Evolutionary conservation across 2,329 filamentous ascomycete species (phyloP), one percentile per base, ranked within the genome.

Genomic region (Colletotrichum kahawae): DNA sequence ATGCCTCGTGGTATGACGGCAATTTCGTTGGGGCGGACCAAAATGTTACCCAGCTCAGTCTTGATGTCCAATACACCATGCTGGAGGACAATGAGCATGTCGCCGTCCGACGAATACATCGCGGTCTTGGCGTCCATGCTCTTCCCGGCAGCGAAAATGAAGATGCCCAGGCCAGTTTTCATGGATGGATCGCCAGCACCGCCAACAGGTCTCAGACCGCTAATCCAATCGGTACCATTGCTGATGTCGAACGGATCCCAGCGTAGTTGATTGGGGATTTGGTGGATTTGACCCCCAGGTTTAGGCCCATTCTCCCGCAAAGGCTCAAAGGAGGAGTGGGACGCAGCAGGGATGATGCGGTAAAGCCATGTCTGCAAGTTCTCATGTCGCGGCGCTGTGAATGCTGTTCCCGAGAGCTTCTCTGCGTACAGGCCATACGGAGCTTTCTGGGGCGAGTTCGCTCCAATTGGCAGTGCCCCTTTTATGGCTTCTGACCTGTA

Each of bases 191-290:
- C 92, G n/a, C 93, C 93, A 0, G 93, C 91, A 8, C 93, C 93
- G 3, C 92, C 93, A 18, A 95, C 87, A 31, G 93, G 85, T 68
- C 93, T 90, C 63, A 94, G 82, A 7, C 83, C 82, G 12, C 83
- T 82, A 71, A 88, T 83, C 66, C 87, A 87, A 56, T 83, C 81
- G n/a, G 85, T 82, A 67, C 84, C 81, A 48, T 84, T 82, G 34
- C 71, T 77, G 48, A 95, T 87, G 80, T 96, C 93, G 82, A 96
- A 95, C 1, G 89, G 94, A 79, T 95, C 93, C 95, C 95, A 97
- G 76, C 95, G 91, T 38, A 97, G 88, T 84, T 97, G 95, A 79
- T 96, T 96, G 1, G 95, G 95, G 67, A 95, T 93, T 77, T 94
- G 92, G 79, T 94, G 91, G 76, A 95, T 89, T 80, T 90, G 90